Conservation (phyloP, 2,329 filamentous ascomycete genomes). For the Passalora sequoiae region DNA sequence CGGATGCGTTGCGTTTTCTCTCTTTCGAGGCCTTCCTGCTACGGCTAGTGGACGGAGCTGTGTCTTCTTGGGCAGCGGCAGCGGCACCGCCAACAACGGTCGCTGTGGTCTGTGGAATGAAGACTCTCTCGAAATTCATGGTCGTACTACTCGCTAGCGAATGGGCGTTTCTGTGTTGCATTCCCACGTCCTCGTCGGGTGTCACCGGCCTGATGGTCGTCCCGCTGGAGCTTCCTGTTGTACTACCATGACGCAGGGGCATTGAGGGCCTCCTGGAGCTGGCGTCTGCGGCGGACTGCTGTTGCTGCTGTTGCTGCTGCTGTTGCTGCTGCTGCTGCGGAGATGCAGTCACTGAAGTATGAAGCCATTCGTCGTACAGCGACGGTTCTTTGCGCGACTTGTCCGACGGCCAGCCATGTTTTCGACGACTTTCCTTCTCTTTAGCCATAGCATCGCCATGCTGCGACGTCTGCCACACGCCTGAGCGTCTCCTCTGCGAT, state of each 20-base stretch:
- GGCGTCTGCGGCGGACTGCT: slow-evolving; percentile 10
- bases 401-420: slow-evolving; percentile 15
- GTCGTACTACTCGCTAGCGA: slow-evolving; percentile 24
- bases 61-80: slow-evolving; percentile 11
- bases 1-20: neutral
- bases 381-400: slow-evolving; percentile 28
- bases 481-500: slow-evolving; percentile 19
- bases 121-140: slow-evolving; percentile 28
- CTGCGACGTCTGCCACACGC: slow-evolving; percentile 15
- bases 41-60: slow-evolving; percentile 17
- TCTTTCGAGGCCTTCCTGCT: slow-evolving; percentile 6
- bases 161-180: slow-evolving; percentile 17
- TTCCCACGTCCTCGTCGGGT: slow-evolving; percentile 46
- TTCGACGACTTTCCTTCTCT: slow-evolving; percentile 14
- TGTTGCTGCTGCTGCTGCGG: no score
- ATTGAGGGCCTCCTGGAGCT: slow-evolving; percentile 16
- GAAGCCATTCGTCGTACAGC: slow-evolving; percentile 32
- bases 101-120: slow-evolving; percentile 28
- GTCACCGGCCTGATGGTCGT: slow-evolving; percentile 60
- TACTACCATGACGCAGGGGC: slow-evolving; percentile 22
- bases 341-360: no score
- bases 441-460: slow-evolving; percentile 12
- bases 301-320: slow-evolving; percentile 2
- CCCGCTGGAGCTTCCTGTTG: slow-evolving; percentile 15
- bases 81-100: slow-evolving; percentile 24